phyloP scores from a whole-genome alignment of 306 rosid species.

The Trifolium repens region DNA sequence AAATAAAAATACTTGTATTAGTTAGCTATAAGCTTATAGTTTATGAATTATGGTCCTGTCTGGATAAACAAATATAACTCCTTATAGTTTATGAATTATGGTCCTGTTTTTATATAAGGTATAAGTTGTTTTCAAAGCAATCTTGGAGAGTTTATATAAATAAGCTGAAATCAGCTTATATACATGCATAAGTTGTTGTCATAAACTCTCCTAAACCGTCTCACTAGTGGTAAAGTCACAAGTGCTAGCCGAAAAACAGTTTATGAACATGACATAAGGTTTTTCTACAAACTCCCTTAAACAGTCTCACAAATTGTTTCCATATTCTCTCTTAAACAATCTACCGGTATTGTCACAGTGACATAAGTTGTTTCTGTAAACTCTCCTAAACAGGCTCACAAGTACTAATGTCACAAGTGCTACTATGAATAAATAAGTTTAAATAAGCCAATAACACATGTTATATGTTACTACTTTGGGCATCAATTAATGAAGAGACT shows the following conservation, averaged over 20 bases:
- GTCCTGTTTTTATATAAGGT: not conserved
- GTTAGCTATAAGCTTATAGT: not conserved
- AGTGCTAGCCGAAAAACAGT: not conserved
- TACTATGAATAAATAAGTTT: not conserved
- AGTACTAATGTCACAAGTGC: not conserved
- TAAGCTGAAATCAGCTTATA: not conserved
- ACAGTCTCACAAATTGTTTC: no score
- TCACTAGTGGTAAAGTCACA: no score
- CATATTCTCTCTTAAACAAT: no score
- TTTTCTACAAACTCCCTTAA: no score
- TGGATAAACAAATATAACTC: not conserved
- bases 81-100: not conserved
- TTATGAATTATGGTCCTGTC: not conserved
- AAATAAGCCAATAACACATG: not conserved
- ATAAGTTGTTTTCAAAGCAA: not conserved
- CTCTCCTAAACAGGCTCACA: no score
- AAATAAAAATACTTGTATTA: not conserved
- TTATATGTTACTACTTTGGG: not conserved
- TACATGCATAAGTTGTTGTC: not conserved
- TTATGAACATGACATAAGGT: not conserved
- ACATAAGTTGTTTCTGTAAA: not conserved
- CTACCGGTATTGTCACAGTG: no score
- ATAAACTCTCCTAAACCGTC: no score
- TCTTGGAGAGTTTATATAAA: not conserved
- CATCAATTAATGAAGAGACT: constrained; percentile 39